Base-by-base conservation (phyloP, 2,329 filamentous ascomycete genomes). In the Penicillium olsonii region DNA sequence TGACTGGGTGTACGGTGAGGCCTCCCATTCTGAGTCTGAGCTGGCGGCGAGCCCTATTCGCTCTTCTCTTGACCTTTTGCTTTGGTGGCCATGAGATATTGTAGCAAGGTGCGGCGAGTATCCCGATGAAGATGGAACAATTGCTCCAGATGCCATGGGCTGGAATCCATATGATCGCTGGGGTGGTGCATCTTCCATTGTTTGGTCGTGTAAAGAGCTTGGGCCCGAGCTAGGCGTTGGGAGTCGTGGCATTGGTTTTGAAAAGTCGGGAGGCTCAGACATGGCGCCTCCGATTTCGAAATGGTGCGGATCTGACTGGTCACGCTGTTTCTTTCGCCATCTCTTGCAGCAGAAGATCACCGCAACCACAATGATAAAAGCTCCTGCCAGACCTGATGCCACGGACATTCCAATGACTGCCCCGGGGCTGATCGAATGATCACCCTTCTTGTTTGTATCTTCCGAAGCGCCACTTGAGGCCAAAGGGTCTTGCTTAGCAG, bases 241-340 rank as follows among this genome's bases (percentile, higher is more conserved):
- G 15, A 46, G 54, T 45, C 47, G 58, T 19, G 63, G 63, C 31
- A 56, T 54, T 14, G 65, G 56, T 10, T 57, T 49, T 18, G 54
- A 54, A 37, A 71, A 71, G 15, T 65, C 62, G 3, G 62, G 62
- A 22, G 68, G 68, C 42, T 72, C 68, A 24, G 66, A 57, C 69
- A 72, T 72, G 10, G 57, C 47, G 2, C 69, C 71, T 20, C 70
- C 71, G 50, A 72, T 72, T 42, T 74, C 71, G 39, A 72, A 73
- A 34, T 50, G 59, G 34, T 69, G 55, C 5, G 52, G 57, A 19
- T 67, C 53, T 27, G 59, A 53, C 5, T 52, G 48, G 27, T 55
- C 27, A n/a, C 55, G 50, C 6, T 60, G 54, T 18, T 53, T 63
- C 14, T 61, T 60, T 45, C 60, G 64, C 43, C 64, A 59, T 50